Evolutionary conservation across 2,329 filamentous ascomycete species (phyloP).

Genomic region (Tolypocladium album): DNA sequence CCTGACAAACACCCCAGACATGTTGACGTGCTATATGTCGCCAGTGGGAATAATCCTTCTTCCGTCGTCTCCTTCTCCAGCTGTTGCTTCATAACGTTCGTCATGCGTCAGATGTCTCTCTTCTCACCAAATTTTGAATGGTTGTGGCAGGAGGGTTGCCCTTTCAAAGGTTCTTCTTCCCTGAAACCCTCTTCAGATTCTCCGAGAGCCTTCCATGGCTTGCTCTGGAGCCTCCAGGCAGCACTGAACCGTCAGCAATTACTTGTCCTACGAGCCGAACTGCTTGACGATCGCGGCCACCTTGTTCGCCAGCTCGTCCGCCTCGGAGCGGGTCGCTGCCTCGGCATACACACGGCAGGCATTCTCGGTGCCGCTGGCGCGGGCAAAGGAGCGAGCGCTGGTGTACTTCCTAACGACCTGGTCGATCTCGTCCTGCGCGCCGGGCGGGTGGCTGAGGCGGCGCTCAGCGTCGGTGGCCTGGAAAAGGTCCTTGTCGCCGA

Average conservation of each 20-base stretch:
- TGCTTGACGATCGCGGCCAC: slow-evolving; percentile 67
- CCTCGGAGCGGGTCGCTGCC: slow-evolving; percentile 78
- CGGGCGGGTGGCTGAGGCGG: slow-evolving; percentile 66
- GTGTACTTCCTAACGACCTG: slow-evolving; percentile 81
- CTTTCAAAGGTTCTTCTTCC: background rate
- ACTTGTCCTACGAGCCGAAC: slow-evolving; percentile 22
- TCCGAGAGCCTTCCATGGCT: background rate
- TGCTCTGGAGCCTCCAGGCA: background rate
- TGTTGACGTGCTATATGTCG: background rate
- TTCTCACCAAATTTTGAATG: background rate
- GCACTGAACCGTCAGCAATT: background rate
- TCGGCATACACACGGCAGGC: slow-evolving; percentile 94
- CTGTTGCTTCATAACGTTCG: background rate
- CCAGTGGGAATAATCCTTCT: background rate
- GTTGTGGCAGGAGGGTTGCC: background rate
- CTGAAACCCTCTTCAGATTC: no score
- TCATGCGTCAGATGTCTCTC: background rate
- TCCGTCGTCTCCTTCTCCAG: background rate
- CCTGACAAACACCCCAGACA: background rate
- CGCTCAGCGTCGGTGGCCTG: slow-evolving; percentile 88
- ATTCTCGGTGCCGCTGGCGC: slow-evolving; percentile 91
- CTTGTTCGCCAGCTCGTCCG: slow-evolving; percentile 79
- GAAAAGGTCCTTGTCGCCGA: slow-evolving; percentile 80
- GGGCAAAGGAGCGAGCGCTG: slow-evolving; percentile 79
- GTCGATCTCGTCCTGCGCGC: slow-evolving; percentile 80